phyloP scores from a whole-genome alignment of 2,329 filamentous ascomycete genomes.

The Xylariaceae sp. region DNA sequence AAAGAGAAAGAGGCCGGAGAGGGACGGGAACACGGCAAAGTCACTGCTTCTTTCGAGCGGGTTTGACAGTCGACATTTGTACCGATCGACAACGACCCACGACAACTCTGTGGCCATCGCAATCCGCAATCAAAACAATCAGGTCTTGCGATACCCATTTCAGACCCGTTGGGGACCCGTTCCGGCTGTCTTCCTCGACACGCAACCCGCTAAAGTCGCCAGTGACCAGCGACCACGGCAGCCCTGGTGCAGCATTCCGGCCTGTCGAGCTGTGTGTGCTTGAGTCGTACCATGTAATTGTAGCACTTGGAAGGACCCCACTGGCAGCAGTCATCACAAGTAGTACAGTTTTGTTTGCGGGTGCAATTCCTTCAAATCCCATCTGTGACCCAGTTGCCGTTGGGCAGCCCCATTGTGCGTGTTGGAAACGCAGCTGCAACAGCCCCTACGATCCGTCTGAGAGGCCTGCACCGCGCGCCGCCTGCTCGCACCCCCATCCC shows the following conservation, averaged over 20 bases:
- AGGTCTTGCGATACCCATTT: not conserved
- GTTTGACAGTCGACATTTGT: conserved; percentile 1
- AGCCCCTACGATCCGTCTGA: too few relatives aligned
- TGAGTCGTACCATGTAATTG: too few relatives aligned
- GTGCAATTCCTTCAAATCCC: too few relatives aligned
- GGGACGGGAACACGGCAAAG: conserved; percentile 14
- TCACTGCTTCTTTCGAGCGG: conserved; percentile 8
- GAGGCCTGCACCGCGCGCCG: too few relatives aligned
- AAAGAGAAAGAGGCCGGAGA: too few relatives aligned
- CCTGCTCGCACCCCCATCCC: conserved; percentile 6
- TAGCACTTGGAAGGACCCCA: too few relatives aligned
- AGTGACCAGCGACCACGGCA: conserved; percentile 3
- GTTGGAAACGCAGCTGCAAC: too few relatives aligned
- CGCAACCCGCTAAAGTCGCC: conserved; percentile 7
- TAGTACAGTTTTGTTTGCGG: too few relatives aligned
- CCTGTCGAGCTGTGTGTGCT: too few relatives aligned
- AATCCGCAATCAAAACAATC: conserved; percentile 6
- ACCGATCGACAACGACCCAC: conserved; percentile 19
- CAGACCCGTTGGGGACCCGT: conserved; percentile 8
- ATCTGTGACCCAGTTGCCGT: too few relatives aligned
- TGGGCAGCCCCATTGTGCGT: too few relatives aligned
- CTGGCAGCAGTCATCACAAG: too few relatives aligned
- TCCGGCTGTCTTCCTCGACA: conserved; percentile 4
- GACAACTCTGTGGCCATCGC: conserved; percentile 9
- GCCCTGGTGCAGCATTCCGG: not conserved